phyloP scores from a whole-genome alignment of 306 rosid species.

The Fagus sylvatica region DNA sequence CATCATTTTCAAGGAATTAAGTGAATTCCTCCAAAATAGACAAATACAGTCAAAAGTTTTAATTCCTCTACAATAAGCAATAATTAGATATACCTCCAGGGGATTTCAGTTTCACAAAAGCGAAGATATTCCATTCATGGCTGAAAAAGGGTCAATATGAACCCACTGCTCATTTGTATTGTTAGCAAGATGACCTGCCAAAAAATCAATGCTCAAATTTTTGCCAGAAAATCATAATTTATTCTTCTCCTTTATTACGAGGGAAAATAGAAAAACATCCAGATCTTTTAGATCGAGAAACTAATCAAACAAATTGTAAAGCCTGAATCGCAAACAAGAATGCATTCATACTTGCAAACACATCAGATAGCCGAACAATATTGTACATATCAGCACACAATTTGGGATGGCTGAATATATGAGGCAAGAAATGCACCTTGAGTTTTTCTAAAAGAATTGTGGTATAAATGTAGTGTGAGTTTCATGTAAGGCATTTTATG shows the following conservation, averaged over 20 bases:
- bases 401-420: neutral
- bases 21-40: slow-evolving; percentile 3
- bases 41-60: neutral
- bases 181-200: slow-evolving; percentile 52
- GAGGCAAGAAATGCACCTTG: neutral
- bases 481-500: neutral
- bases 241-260: neutral
- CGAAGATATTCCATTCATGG: slow-evolving; percentile 96
- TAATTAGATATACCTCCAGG: slow-evolving; percentile 71
- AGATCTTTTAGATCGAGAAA: neutral
- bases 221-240: neutral
- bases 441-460: neutral
- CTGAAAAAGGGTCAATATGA: slow-evolving; percentile 93
- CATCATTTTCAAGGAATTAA: neutral
- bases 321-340: neutral
- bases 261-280: neutral
- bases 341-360: neutral
- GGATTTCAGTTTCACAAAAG: slow-evolving; percentile 71
- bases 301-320: neutral
- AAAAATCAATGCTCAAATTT: slow-evolving; percentile 1
- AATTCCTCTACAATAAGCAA: slow-evolving; percentile 13
- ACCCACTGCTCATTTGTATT: slow-evolving; percentile 58
- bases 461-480: neutral
- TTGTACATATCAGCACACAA: neutral
- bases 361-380: neutral